A percentile compares a stretch with the other conserved stretches of the same genome.
Conservation (phyloP, 345 rosid genomes). For the Chamaenerion angustifolium region DNA sequence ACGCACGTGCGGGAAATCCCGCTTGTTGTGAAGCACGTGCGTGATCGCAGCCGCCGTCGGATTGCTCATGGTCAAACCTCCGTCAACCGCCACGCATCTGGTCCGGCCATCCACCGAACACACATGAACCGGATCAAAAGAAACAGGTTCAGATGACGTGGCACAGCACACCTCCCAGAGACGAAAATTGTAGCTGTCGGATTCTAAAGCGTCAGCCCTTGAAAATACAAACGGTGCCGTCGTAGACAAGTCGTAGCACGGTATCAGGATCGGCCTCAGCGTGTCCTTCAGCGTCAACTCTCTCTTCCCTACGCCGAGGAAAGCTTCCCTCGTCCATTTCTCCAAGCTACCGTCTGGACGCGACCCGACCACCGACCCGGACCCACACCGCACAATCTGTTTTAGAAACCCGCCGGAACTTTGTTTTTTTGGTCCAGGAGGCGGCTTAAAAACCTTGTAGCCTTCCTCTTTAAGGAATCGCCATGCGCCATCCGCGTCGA, state of each 20-base stretch:
- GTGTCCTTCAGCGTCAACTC: slow-evolving; percentile 17
- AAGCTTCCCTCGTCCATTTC: too few species aligned
- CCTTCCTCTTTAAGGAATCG: slow-evolving; percentile 60
- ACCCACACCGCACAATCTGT: slow-evolving; percentile 28
- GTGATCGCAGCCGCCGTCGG: slow-evolving; percentile 18
- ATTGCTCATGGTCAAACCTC: slow-evolving; percentile 16
- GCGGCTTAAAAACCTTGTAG: slow-evolving; percentile 24
- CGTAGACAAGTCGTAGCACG: slow-evolving; percentile 14
- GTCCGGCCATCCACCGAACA: slow-evolving; percentile 13
- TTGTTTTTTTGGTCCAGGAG: too few species aligned
- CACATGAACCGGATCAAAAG: slow-evolving; percentile 7
- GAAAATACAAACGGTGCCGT: slow-evolving; percentile 15
- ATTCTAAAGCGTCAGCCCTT: slow-evolving; percentile 12
- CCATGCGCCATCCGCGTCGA: slow-evolving; percentile 80
- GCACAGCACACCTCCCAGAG: slow-evolving; percentile 21
- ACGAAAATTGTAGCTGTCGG: slow-evolving; percentile 11
- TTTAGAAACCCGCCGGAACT: slow-evolving; percentile 22
- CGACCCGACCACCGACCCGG: not conserved
- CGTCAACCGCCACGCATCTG: slow-evolving; percentile 13
- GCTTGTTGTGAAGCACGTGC: slow-evolving; percentile 17
- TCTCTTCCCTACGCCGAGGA: slow-evolving; percentile 1
- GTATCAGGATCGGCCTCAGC: slow-evolving; percentile 14
- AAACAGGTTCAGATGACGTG: slow-evolving; percentile 11
- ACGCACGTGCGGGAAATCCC: slow-evolving; percentile 10
- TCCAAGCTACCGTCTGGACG: too few species aligned